Base-by-base conservation (phyloP, 495 filamentous ascomycete species). In the Tricharina praecox region DNA sequence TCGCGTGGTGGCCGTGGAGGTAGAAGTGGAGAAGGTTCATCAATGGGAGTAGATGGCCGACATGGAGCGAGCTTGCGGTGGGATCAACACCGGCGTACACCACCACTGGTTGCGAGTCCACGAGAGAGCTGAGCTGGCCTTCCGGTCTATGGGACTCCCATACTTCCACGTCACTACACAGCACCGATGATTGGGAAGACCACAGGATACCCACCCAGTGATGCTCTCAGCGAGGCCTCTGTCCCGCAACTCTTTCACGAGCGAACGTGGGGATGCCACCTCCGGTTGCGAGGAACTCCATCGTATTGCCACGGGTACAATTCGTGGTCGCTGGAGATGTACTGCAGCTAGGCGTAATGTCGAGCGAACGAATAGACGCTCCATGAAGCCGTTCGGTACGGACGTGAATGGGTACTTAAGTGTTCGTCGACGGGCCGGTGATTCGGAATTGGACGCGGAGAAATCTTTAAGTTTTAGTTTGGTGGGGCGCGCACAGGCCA, bases 11-110 rank as follows among this genome's bases (percentile, higher is more conserved):
- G 11, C 90, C 88, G 64, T 86, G 74, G 32, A 93, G 67, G 60
- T 88, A 92, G 68, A 85, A 80, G 82, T 90, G 95, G 49, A 85
- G 88, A 23, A 95, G 64, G 0, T 85, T 77, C 90, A 99, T 96
- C 34, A 96, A 70, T 7, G 90, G 88, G 8, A 96, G 65, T 47
- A 99, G 75, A 62, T 99, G 86, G 24, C 90, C 90, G 46, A 96
- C 69, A 61, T 99, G 90, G 53, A 96, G 67, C 3, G 87, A 94
- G 21, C 75, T 71, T 2, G 88, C 92, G 0, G 92, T 95, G 10
- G 90, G 86, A 55, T 99, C 90, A 40, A 99, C 71, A 48, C 90
- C 90, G 32, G 81, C 80, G 59, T 99, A 99, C 42, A 77, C 77
- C 24, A 81, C 82, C 46, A 81, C 71, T 49, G 81, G 70, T 58